phyloP scores from a whole-genome alignment of 2,329 filamentous ascomycete species.

The Cladophialophora bantiana region DNA sequence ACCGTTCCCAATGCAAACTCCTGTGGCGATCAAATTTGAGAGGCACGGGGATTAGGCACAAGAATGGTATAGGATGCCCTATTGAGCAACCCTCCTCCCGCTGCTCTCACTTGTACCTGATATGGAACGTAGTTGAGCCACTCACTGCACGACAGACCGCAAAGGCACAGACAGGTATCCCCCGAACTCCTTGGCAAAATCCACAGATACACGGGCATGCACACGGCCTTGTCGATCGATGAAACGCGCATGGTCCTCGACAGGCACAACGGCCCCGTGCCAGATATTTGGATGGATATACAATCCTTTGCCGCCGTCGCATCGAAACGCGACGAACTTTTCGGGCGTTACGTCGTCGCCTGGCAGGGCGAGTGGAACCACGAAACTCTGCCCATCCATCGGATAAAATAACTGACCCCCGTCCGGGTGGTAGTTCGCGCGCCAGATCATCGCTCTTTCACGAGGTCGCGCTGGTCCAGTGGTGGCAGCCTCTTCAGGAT shows the following conservation, averaged over 20 bases:
- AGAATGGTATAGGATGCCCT: background rate
- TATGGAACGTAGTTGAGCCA: background rate
- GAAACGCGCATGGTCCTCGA: constrained; percentile 25
- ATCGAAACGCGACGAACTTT: constrained; percentile 27
- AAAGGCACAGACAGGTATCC: constrained; percentile 27
- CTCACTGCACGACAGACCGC: background rate
- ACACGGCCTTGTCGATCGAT: constrained; percentile 28
- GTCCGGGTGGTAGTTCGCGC: constrained; percentile 30
- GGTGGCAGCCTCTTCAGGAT: constrained; percentile 21
- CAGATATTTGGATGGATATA: constrained; percentile 31
- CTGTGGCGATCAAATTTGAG: background rate
- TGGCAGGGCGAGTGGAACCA: constrained; percentile 25
- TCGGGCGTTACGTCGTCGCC: constrained; percentile 29
- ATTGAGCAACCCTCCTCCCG: background rate
- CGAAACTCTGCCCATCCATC: constrained; percentile 23
- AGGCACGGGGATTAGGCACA: background rate
- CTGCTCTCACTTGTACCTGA: background rate
- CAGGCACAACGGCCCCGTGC: constrained; percentile 29
- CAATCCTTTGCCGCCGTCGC: constrained; percentile 26
- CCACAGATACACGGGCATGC: constrained; percentile 27
- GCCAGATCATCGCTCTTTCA: constrained; percentile 27
- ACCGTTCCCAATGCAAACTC: background rate
- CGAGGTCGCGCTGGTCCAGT: constrained; percentile 11
- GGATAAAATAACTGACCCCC: constrained; percentile 30
- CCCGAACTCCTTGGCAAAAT: constrained; percentile 32